Conservation (phyloP, 2,329 filamentous ascomycete genomes). For the Mycosphaerella sp. region DNA sequence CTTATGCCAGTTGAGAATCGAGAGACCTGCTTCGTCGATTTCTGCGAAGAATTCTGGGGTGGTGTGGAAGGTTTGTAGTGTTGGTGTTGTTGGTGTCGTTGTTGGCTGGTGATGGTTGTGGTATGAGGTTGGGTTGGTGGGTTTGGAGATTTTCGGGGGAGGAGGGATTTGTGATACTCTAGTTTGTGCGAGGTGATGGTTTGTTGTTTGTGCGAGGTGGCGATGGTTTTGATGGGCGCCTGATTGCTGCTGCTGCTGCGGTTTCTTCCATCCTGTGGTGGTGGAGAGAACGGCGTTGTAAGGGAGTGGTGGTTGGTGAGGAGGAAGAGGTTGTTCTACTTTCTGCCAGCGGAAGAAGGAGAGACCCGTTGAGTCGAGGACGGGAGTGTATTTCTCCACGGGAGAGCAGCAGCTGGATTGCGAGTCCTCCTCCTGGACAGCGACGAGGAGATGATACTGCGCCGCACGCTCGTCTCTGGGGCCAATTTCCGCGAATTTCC, state of each 20-base stretch:
- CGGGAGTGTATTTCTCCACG: not conserved
- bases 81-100: not conserved
- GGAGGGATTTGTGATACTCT: too few relatives aligned
- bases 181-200: too few relatives aligned
- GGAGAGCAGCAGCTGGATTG: not conserved
- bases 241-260: too few relatives aligned
- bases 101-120: too few relatives aligned
- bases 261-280: too few relatives aligned
- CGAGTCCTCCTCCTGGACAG: not conserved
- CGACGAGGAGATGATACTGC: not conserved
- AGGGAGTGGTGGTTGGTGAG: too few relatives aligned
- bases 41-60: not conserved
- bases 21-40: conserved; percentile 1
- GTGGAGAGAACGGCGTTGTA: too few relatives aligned
- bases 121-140: too few relatives aligned
- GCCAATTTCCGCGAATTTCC: not conserved
- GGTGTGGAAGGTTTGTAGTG: not conserved
- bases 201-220: too few relatives aligned
- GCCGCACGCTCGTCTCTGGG: not conserved
- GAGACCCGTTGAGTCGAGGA: not conserved
- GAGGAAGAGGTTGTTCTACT: too few relatives aligned
- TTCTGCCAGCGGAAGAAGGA: not conserved
- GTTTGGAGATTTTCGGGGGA: too few relatives aligned
- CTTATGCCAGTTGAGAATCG: not conserved
- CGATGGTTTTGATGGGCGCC: too few relatives aligned